Percentiles rank a stretch among this genome's conserved stretches.
Evolutionary conservation across 129 eudicot species (phyloP).

Genomic region (Dittrichia graveolens): DNA sequence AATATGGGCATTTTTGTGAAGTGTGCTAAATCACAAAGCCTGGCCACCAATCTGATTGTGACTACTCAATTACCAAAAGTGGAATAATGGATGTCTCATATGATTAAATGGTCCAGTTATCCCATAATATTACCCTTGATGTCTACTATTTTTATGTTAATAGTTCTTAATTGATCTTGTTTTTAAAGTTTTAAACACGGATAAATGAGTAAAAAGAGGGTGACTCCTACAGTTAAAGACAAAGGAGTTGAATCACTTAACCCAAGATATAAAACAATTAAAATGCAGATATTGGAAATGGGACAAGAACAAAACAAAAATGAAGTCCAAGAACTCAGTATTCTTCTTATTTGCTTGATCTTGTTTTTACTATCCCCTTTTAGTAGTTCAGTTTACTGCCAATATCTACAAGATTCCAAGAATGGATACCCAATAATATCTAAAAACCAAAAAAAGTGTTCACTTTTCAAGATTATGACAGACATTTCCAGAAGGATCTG

Average conservation of each 20-base stretch:
- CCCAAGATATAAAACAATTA: too few species aligned
- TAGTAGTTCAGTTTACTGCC: conserved; percentile 5
- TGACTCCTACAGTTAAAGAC: too few species aligned
- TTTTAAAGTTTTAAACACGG: too few species aligned
- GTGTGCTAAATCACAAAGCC: not conserved
- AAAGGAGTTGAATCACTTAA: too few species aligned
- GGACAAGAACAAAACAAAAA: not conserved
- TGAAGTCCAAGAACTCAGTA: conserved; percentile 3
- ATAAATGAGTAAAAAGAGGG: not conserved
- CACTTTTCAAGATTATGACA: conserved; percentile 19
- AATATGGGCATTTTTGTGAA: too few species aligned
- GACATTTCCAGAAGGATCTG: conserved; percentile 25
- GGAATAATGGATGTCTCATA: not conserved
- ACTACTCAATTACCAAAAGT: not conserved
- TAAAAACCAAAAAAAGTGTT: not conserved
- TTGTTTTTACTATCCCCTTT: conserved; percentile 11
- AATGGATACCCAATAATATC: conserved; percentile 20
- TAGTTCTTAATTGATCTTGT: too few species aligned
- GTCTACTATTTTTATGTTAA: too few species aligned
- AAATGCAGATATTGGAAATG: not conserved
- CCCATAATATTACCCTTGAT: too few species aligned
- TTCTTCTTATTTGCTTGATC: not conserved
- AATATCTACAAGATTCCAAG: conserved; percentile 36
- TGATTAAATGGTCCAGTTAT: too few species aligned
- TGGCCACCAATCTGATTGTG: conserved; percentile 3